phyloP scores from a whole-genome alignment of 2,329 filamentous ascomycete genomes.

The Fusarium sp. region DNA sequence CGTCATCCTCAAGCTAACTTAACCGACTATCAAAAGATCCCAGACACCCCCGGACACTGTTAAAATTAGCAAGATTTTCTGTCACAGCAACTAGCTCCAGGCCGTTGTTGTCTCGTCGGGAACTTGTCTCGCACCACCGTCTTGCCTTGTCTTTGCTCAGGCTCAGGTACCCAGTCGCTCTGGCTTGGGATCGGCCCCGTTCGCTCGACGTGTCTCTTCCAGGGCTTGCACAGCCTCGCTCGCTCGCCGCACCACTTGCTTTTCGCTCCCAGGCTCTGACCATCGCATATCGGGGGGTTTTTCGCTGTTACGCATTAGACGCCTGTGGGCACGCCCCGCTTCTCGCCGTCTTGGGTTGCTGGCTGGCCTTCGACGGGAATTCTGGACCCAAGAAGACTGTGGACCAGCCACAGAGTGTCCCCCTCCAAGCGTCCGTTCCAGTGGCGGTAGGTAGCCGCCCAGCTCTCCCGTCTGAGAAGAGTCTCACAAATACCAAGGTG shows the following conservation, averaged over 20 bases:
- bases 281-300: background rate
- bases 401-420: constrained; percentile 22
- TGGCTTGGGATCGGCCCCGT: constrained; percentile 25
- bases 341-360: constrained; percentile 10
- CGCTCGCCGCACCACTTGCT: constrained; percentile 26
- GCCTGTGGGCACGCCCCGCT: constrained; percentile 23
- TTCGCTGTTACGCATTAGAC: constrained; percentile 13
- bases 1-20: background rate
- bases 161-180: constrained; percentile 11
- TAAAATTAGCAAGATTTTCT: constrained; percentile 40
- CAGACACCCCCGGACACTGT: constrained; percentile 14
- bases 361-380: constrained; percentile 33
- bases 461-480: constrained; percentile 14
- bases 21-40: constrained; percentile 20
- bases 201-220: constrained; percentile 39
- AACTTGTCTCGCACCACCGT: constrained; percentile 12
- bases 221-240: constrained; percentile 40
- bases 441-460: constrained; percentile 16
- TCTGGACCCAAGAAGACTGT: constrained; percentile 27
- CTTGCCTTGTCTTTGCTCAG: constrained; percentile 7
- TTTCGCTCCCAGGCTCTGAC: constrained; percentile 17
- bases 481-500: constrained; percentile 20
- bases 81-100: constrained; percentile 11
- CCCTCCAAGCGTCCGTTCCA: constrained; percentile 8
- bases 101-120: constrained; percentile 2